Percentiles rank a stretch among this genome's conserved stretches.
Evolutionary conservation across 768 basidiomycete genomes (phyloP).

Genomic region (Kwoniella sp.): DNA sequence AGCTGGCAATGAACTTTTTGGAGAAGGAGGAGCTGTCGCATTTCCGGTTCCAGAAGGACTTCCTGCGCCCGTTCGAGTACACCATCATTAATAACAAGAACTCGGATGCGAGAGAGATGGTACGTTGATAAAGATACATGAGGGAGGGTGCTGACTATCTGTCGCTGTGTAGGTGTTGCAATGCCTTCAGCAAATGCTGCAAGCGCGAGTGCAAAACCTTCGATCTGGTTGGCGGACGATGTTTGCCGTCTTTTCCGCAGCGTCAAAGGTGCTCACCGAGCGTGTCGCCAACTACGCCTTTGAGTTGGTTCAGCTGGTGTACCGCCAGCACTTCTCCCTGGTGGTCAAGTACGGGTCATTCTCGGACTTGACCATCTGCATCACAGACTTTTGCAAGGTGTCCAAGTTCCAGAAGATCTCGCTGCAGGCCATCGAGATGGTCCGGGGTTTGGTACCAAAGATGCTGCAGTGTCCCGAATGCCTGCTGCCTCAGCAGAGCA

Average conservation of each 20-base stretch:
- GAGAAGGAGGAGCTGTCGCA: constrained; percentile 97
- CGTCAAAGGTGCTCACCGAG: constrained; percentile 90
- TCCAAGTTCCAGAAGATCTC: constrained; percentile 99
- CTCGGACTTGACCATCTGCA: constrained; percentile 91
- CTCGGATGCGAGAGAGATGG: constrained; percentile 94
- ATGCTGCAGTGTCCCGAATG: constrained; percentile 82
- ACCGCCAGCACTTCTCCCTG: constrained; percentile 81
- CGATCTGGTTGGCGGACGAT: constrained; percentile 98
- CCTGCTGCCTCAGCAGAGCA: constrained; percentile 26
- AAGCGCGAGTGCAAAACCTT: constrained; percentile 87
- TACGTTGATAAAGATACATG: constrained; percentile 44
- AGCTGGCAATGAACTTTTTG: constrained; percentile 95
- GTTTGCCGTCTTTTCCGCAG: constrained; percentile 97
- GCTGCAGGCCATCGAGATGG: constrained; percentile 91
- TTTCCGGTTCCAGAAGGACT: constrained; percentile 99
- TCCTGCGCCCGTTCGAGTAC: constrained; percentile 94
- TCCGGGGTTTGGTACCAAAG: constrained; percentile 82
- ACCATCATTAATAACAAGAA: constrained; percentile 96
- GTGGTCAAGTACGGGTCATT: constrained; percentile 92
- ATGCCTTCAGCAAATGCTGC: constrained; percentile 98
- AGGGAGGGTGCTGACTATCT: not conserved
- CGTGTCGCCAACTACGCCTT: constrained; percentile 89
- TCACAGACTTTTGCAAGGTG: constrained; percentile 98
- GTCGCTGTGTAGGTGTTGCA: constrained; percentile 74
- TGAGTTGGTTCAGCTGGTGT: constrained; percentile 86